Percentiles rank a stretch among this genome's conserved stretches.
Evolutionary conservation across 1,284 basidiomycete genomes (phyloP).

Genomic region (Microbotryum lychnidis-dioicae): DNA sequence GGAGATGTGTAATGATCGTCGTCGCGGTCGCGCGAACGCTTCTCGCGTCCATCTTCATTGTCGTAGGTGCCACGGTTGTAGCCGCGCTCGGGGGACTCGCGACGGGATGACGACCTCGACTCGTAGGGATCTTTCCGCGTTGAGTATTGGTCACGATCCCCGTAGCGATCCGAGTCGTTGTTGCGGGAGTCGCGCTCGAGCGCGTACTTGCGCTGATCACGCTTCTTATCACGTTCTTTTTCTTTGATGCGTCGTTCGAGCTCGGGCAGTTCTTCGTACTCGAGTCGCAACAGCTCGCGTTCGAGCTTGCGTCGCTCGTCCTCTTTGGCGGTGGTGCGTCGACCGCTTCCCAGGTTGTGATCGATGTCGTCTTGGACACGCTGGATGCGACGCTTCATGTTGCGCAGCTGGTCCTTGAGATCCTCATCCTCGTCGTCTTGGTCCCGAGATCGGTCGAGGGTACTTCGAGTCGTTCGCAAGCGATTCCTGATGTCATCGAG

Average conservation of each 20-base stretch:
- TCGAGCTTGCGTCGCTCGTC: slow-evolving; percentile 81
- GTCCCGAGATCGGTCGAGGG: slow-evolving; percentile 66
- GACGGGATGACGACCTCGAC: slow-evolving; percentile 10
- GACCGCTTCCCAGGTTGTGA: slow-evolving; percentile 68
- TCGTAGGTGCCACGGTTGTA: slow-evolving; percentile 39
- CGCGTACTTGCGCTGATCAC: slow-evolving; percentile 68
- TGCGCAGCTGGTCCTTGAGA: slow-evolving; percentile 80
- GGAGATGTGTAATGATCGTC: slow-evolving; percentile 41
- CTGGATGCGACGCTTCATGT: slow-evolving; percentile 76
- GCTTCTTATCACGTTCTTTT: slow-evolving; percentile 63
- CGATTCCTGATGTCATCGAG: slow-evolving; percentile 79
- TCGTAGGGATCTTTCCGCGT: slow-evolving; percentile 45
- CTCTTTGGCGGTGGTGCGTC: slow-evolving; percentile 65
- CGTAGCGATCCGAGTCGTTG: slow-evolving; percentile 53
- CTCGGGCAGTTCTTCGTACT: slow-evolving; percentile 87
- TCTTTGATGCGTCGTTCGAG: slow-evolving; percentile 78
- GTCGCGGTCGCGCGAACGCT: slow-evolving; percentile 18
- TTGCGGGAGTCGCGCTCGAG: slow-evolving; percentile 79
- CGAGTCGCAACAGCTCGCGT: slow-evolving; percentile 73
- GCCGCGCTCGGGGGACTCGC: slow-evolving; percentile 25
- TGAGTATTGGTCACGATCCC: slow-evolving; percentile 10
- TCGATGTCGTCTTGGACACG: slow-evolving; percentile 90
- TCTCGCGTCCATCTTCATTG: slow-evolving; percentile 31
- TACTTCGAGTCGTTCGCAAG: slow-evolving; percentile 69
- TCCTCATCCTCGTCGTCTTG: slow-evolving; percentile 73